Conservation (phyloP, 2,329 filamentous ascomycete genomes). For the Alternaria alternata region DNA sequence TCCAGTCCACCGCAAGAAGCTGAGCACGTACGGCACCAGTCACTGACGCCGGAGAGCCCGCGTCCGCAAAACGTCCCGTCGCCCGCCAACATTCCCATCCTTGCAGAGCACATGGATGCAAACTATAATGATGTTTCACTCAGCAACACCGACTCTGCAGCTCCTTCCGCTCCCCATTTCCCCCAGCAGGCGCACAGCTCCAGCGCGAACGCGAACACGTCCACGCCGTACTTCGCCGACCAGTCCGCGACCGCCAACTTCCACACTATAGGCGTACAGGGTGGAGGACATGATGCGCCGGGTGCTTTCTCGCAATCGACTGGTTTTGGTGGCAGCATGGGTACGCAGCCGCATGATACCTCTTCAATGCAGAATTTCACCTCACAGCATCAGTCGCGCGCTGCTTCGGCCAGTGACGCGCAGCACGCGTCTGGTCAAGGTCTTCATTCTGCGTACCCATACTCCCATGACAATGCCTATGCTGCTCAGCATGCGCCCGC, state of each 20-base stretch:
- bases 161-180: slow-evolving; percentile 43
- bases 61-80: slow-evolving; percentile 73
- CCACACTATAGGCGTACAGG: slow-evolving; percentile 37
- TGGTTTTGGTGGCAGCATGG: slow-evolving; percentile 37
- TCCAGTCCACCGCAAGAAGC: slow-evolving; percentile 63
- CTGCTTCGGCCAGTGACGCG: slow-evolving; percentile 48
- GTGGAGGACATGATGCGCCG: slow-evolving; percentile 31
- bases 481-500: slow-evolving; percentile 38
- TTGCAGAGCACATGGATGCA: slow-evolving; percentile 76
- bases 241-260: slow-evolving; percentile 23
- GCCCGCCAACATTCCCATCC: slow-evolving; percentile 72
- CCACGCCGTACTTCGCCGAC: slow-evolving; percentile 45
- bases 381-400: slow-evolving; percentile 41
- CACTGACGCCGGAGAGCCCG: slow-evolving; percentile 74
- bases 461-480: slow-evolving; percentile 48
- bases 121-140: slow-evolving; percentile 72
- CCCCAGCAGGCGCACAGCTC: slow-evolving; percentile 44
- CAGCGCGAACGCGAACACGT: slow-evolving; percentile 34
- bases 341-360: slow-evolving; percentile 47
- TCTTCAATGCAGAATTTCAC: slow-evolving; percentile 50
- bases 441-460: slow-evolving; percentile 41
- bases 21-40: slow-evolving; percentile 69
- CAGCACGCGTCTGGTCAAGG: slow-evolving; percentile 41
- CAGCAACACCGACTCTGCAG: slow-evolving; percentile 58
- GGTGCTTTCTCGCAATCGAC: slow-evolving; percentile 35